Evolutionary conservation across 805 yeast species (phyloP).

Genomic region (Suhomyces tanzawaensis): DNA sequence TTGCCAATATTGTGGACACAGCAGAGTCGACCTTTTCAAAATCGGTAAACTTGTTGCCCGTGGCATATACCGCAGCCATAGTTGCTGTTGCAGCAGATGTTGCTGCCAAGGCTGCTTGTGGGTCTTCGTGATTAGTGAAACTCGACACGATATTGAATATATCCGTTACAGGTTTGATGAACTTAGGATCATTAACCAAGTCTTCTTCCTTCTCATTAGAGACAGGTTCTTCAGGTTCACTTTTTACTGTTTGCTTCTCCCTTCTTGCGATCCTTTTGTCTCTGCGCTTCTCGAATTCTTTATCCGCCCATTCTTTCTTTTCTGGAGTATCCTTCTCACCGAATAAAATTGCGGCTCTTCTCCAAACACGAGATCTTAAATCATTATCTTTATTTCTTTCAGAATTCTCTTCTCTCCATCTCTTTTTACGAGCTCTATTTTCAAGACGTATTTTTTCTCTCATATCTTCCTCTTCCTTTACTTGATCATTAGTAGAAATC

Average conservation of each 20-base stretch:
- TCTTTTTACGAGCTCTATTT: constrained; percentile 74
- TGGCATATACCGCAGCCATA: constrained; percentile 36
- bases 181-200: constrained; percentile 22
- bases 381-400: constrained; percentile 87
- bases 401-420: constrained; percentile 79
- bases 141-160: constrained; percentile 36
- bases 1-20: constrained; percentile 19
- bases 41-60: constrained; percentile 18
- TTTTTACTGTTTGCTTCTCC: constrained; percentile 13
- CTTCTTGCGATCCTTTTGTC: constrained; percentile 46
- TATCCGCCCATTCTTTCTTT: constrained; percentile 66
- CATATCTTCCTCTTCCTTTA: constrained; percentile 33
- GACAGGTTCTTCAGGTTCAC: constrained; percentile 16
- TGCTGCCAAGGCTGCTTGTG: constrained; percentile 31
- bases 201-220: constrained; percentile 15
- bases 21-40: constrained; percentile 23
- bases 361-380: constrained; percentile 70
- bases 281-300: constrained; percentile 66
- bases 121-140: constrained; percentile 31
- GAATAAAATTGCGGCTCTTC: constrained; percentile 65
- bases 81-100: constrained; percentile 38
- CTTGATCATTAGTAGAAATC: constrained; percentile 22
- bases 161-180: constrained; percentile 29
- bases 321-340: constrained; percentile 58
- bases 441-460: constrained; percentile 61